Evolutionary conservation across 495 filamentous ascomycete genomes (phyloP).

Genomic region (Tuber indicum): DNA sequence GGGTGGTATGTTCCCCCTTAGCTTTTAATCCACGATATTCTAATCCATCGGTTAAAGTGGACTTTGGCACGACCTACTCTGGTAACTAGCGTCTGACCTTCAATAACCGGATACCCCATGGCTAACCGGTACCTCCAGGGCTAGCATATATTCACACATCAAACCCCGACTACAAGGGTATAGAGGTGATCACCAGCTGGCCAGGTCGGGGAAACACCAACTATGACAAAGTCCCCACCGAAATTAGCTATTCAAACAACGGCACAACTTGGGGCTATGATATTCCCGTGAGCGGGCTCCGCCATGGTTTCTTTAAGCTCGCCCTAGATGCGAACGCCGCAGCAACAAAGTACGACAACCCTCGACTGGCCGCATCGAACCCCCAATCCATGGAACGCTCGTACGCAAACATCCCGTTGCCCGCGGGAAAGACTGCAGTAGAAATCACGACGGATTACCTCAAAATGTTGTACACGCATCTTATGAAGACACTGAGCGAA

Average conservation of each 20-base stretch:
- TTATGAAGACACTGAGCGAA: constrained; percentile 10
- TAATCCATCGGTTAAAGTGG: constrained; percentile 14
- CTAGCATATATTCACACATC: constrained; percentile 17
- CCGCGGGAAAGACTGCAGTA: constrained; percentile 7
- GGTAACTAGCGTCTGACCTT: constrained; percentile 6
- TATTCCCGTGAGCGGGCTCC: not conserved
- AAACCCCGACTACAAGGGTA: constrained; percentile 6
- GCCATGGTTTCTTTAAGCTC: constrained; percentile 24
- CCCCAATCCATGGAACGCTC: not conserved
- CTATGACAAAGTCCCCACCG: constrained; percentile 13
- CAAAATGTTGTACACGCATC: constrained; percentile 12
- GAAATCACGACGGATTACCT: constrained; percentile 18
- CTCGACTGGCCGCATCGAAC: constrained; percentile 8
- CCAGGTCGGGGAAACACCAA: constrained; percentile 13
- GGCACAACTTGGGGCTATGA: constrained; percentile 20
- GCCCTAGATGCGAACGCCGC: constrained; percentile 16
- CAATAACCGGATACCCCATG: not conserved
- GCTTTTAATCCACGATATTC: not conserved
- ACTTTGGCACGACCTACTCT: constrained; percentile 32
- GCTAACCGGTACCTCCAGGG: not conserved
- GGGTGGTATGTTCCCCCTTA: constrained; percentile 12
- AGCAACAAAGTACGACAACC: constrained; percentile 14
- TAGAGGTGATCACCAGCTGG: constrained; percentile 25
- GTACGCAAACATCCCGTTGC: constrained; percentile 11
- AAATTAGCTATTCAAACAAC: constrained; percentile 9